Evolutionary conservation across 306 rosid species (phyloP).

Genomic region (Luffa acutangula): DNA sequence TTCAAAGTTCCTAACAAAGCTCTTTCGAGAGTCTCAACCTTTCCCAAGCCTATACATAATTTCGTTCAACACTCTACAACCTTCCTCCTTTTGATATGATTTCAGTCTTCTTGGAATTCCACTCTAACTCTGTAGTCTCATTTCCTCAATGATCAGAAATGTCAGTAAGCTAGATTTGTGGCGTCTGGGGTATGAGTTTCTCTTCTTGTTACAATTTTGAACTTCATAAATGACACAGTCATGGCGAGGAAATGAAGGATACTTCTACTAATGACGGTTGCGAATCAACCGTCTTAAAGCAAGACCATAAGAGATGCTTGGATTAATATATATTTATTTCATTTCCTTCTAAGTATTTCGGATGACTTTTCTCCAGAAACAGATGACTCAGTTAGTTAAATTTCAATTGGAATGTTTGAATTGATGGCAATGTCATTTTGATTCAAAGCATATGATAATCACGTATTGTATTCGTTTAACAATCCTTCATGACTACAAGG

Average conservation of each 20-base stretch:
- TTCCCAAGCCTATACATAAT: neutral
- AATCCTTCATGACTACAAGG: neutral
- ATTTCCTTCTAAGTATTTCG: neutral
- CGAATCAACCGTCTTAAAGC: neutral
- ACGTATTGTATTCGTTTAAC: neutral
- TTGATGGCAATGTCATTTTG: neutral
- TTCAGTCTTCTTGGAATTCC: neutral
- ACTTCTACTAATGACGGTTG: neutral
- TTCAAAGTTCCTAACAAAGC: neutral
- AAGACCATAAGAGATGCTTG: neutral
- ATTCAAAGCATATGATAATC: neutral
- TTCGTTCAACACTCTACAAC: neutral
- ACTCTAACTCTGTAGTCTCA: neutral
- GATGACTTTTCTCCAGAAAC: neutral
- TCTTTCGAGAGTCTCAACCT: neutral
- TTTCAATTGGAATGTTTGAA: neutral
- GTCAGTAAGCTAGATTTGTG: neutral
- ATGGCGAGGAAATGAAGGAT: neutral
- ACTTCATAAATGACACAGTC: too few relatives aligned
- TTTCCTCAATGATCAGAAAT: neutral
- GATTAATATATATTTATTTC: neutral
- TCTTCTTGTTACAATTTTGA: neutral
- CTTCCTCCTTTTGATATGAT: neutral
- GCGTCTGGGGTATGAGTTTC: neutral
- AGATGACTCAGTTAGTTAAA: neutral